Conservation (phyloP, 2,329 filamentous ascomycete genomes). For the Talaromyces sp. region DNA sequence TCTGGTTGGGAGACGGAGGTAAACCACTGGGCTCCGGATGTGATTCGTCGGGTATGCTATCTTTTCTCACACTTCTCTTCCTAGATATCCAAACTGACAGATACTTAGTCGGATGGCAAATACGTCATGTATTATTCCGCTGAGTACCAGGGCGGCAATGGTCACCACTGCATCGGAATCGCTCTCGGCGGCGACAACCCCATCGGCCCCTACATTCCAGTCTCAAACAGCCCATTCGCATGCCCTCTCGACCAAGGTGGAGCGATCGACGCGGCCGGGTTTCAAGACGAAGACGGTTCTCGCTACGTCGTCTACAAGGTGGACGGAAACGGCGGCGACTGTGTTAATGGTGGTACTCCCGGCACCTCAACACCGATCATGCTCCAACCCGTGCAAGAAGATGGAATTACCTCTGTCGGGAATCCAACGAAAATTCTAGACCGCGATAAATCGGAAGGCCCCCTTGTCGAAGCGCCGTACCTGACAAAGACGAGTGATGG, state of each 20-base stretch:
- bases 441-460: slow-evolving; percentile 57
- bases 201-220: slow-evolving; percentile 48
- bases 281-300: slow-evolving; percentile 48
- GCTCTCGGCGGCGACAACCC: slow-evolving; percentile 43
- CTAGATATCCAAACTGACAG: slow-evolving; percentile 1
- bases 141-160: slow-evolving; percentile 31
- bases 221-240: slow-evolving; percentile 40
- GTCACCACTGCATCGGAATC: slow-evolving; percentile 54
- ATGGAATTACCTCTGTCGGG: slow-evolving; percentile 52
- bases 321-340: slow-evolving; percentile 55
- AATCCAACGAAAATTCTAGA: slow-evolving; percentile 52
- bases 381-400: slow-evolving; percentile 32
- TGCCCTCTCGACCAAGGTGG: slow-evolving; percentile 52
- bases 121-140: slow-evolving; percentile 59
- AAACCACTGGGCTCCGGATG: slow-evolving; percentile 59
- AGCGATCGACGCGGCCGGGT: slow-evolving; percentile 58
- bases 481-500: slow-evolving; percentile 37
- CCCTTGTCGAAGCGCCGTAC: slow-evolving; percentile 57
- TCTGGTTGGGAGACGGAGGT: slow-evolving; percentile 49
- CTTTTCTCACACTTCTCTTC: not conserved
- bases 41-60: slow-evolving; percentile 40
- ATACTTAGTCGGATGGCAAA: slow-evolving; percentile 35
- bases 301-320: slow-evolving; percentile 61
- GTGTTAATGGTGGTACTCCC: slow-evolving; percentile 39
- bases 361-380: slow-evolving; percentile 32